phyloP scores from a whole-genome alignment of 2,329 filamentous ascomycete genomes.

The Fusarium domesticum region DNA sequence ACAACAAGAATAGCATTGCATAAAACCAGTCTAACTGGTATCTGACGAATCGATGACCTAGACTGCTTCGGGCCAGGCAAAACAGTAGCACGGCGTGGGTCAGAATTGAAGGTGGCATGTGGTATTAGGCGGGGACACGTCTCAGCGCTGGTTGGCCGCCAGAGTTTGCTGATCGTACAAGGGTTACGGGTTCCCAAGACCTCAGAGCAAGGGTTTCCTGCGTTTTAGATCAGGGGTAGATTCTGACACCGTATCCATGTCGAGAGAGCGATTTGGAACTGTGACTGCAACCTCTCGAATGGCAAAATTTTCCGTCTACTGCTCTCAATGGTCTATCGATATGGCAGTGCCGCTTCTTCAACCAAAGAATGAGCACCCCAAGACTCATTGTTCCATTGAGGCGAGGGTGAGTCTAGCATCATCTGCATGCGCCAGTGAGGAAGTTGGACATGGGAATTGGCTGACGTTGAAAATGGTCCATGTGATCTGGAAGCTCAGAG shows the following conservation, averaged over 20 bases:
- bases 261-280: not conserved
- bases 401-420: not conserved
- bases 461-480: not conserved
- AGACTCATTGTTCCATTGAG: not conserved
- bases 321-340: not conserved
- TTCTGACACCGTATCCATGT: constrained; percentile 6
- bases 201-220: constrained; percentile 8
- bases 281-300: not conserved
- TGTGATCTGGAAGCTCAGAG: not conserved
- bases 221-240: constrained; percentile 24
- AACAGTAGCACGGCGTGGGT: constrained; percentile 23
- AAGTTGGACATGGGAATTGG: not conserved
- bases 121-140: constrained; percentile 16
- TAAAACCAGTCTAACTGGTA: constrained; percentile 1
- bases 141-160: constrained; percentile 20
- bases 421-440: not conserved
- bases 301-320: not conserved
- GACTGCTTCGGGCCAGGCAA: constrained; percentile 24
- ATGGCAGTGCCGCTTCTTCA: not conserved
- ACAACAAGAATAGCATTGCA: constrained; percentile 4
- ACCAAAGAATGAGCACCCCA: not conserved
- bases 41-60: constrained; percentile 20
- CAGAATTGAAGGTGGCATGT: constrained; percentile 22
- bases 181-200: constrained; percentile 19
- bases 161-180: constrained; percentile 23